Evolutionary conservation across 2,329 filamentous ascomycete genomes (phyloP), one percentile per base, ranked within the genome.

Genomic region (Epichloe uncinata): DNA sequence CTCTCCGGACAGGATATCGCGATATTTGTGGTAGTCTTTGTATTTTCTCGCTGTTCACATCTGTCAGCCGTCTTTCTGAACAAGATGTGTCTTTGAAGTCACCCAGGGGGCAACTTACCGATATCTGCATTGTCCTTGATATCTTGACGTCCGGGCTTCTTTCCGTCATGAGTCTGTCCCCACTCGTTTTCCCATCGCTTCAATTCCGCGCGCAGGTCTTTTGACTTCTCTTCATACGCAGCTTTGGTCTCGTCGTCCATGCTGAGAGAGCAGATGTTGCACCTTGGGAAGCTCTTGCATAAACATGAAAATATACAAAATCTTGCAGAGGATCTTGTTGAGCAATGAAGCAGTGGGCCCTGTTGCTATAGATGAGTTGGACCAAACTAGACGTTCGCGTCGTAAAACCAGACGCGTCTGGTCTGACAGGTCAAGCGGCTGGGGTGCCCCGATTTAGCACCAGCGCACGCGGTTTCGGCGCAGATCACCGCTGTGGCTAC

Each of bases 181-280:
- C 86, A 91, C 6, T 76, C 69, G 55, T 72, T 79, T 62, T 93
- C 87, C 81, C 85, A 93, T 55, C 66, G 65, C 66, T 91, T 91
- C 45, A 91, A 69, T 54, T 86, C 80, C 37, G 71, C 67, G n/a
- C 84, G 77, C n/a, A 89, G 69, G 46, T 72, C 61, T 55, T 73
- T 70, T 12, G 73, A 74, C 58, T 73, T 69, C 9, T 58, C 61
- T 60, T 80, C 76, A 52, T 75, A 77, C 49, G 64, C 59, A 13
- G 63, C 59, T 60, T 62, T 72, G 16, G 68, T 64, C 12, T 57
- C 58, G 22, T 71, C 66, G 53, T 79, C 73, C 75, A 80, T 78
- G 8, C 26, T 55, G 48, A 42, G 30, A 11, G 18, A 9, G n/a
- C 20, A 7, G 16, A 15, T 44, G n/a, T 20, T 45, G 42, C 11